Evolutionary conservation across 495 filamentous ascomycete species (phyloP).

Genomic region (Lasiosphaeris hirsuta): DNA sequence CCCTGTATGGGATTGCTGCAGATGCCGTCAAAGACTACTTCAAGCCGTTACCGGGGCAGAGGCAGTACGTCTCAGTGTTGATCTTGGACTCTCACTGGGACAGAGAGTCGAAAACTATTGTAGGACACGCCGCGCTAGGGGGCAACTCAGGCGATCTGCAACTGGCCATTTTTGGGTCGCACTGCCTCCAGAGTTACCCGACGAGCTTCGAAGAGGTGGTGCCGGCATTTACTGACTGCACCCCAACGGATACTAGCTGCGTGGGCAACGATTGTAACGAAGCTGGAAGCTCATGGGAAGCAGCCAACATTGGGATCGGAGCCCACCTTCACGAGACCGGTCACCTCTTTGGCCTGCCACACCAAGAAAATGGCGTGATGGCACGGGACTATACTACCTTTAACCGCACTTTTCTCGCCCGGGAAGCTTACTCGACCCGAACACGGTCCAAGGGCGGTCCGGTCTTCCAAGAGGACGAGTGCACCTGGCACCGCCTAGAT

Average conservation of each 20-base stretch:
- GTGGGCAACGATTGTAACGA: slow-evolving; percentile 84
- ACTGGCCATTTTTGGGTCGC: slow-evolving; percentile 85
- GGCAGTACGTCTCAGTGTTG: slow-evolving; percentile 78
- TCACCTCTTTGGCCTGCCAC: slow-evolving; percentile 82
- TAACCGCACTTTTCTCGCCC: slow-evolving; percentile 75
- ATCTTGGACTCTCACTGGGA: slow-evolving; percentile 90
- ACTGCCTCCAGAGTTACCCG: slow-evolving; percentile 84
- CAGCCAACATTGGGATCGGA: slow-evolving; percentile 86
- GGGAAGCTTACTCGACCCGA: slow-evolving; percentile 78
- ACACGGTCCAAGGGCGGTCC: slow-evolving; percentile 77
- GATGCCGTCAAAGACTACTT: slow-evolving; percentile 76
- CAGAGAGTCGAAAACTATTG: slow-evolving; percentile 59
- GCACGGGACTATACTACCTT: slow-evolving; percentile 76
- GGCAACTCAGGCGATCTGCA: slow-evolving; percentile 67
- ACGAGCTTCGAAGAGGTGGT: slow-evolving; percentile 80
- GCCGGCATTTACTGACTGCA: slow-evolving; percentile 82
- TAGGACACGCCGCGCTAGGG: slow-evolving; percentile 75
- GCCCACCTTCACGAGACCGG: slow-evolving; percentile 88
- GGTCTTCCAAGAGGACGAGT: slow-evolving; percentile 72
- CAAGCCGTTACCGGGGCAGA: slow-evolving; percentile 67
- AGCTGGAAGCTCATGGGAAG: slow-evolving; percentile 84
- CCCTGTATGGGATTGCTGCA: slow-evolving; percentile 69
- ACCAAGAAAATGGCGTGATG: slow-evolving; percentile 87
- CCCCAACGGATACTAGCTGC: slow-evolving; percentile 73
- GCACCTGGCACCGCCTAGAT: slow-evolving; percentile 85